Base-by-base conservation (phyloP, 352 stramenopile species). In the Pythium phragmiticola region DNA sequence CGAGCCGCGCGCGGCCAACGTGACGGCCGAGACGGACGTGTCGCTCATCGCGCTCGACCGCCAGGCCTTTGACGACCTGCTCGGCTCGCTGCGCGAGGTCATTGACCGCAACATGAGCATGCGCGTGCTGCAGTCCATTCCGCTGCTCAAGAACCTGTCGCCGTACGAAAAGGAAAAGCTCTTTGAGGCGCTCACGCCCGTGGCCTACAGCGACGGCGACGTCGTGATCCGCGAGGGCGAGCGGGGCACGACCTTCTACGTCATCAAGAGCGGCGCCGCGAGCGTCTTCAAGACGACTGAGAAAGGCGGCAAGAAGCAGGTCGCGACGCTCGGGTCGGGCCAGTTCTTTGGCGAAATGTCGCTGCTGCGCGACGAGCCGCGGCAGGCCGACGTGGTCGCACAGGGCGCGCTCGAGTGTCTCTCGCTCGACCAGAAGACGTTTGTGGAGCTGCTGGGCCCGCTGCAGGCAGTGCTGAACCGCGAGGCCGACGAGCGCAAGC, bases 1-100 rank as follows among this genome's bases (percentile, higher is more conserved):
- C 43, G 93, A 99, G 70, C 94, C 92, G 0, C 91, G 92, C 14
- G 88, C 92, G 0, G 92, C 92, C 0, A 89, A 89, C 41, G 64
- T 98, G 4, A 90, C 86, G 16, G 53, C 87, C 13, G 86, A 65
- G 58, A 65, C 48, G 37, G 84, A 4, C 74, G 87, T 56, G 78
- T 88, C 23, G 81, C 80, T 98, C n/a, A 91, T 65, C 57, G 87
- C 86, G 30, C 83, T 98, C 7, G 84, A 98, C 58, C 84, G 91
- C 17, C 74, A 80, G 45, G 82, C 89, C 16, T 97, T 98, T 56
- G 83, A 97, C 63, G 74, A 82, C 60, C 70, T 90, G 19, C 77
- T 91, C 7, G 83, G 83, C 28, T 88, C 91, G 37, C 75, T 91
- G 65, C 78, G 82, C 12, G 80, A 91, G 52, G 68, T 92, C n/a